Evolutionary conservation across 148 eudicot genomes (phyloP).

Genomic region (Salicornia ramosissima): DNA sequence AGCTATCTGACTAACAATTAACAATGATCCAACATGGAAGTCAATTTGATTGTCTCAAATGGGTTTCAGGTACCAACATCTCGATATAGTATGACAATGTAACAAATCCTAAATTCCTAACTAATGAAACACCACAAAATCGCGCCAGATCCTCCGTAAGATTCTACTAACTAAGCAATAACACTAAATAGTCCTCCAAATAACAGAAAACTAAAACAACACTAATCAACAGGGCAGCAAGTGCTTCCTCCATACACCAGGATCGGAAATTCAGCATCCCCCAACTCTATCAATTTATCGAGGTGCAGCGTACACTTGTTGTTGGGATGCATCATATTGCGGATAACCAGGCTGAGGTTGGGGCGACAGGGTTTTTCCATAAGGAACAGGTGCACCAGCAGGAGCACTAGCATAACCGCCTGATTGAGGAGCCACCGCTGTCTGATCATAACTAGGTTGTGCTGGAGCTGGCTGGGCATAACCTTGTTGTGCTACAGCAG

Average conservation of each 20-base stretch:
- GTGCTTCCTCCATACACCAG: neutral
- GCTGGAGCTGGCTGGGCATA: constrained; percentile 37
- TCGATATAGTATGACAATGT: neutral
- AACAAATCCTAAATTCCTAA: constrained; percentile 4
- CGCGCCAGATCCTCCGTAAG: constrained; percentile 1
- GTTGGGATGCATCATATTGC: constrained; percentile 56
- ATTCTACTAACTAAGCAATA: neutral
- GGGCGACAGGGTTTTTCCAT: constrained; percentile 24
- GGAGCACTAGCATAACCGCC: constrained; percentile 49
- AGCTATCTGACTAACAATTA: no score
- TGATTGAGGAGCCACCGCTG: constrained; percentile 29
- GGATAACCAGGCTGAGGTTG: constrained; percentile 45
- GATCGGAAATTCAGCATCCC: constrained; percentile 6
- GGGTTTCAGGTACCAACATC: constrained; percentile 3
- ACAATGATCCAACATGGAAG: neutral
- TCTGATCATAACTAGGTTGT: constrained; percentile 47
- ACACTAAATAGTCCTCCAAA: constrained; percentile 8
- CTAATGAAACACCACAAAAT: constrained; percentile 12
- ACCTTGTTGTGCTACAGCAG: constrained; percentile 33
- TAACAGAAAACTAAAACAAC: constrained; percentile 4
- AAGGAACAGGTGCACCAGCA: constrained; percentile 28
- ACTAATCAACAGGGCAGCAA: constrained; percentile 8
- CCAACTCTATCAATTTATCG: constrained; percentile 37
- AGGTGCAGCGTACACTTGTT: constrained; percentile 45
- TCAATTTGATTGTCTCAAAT: neutral